Evolutionary conservation across 1,139 yeast genomes (phyloP), one percentile per base, ranked within the genome.

Genomic region (Zygoascus hellenicus): DNA sequence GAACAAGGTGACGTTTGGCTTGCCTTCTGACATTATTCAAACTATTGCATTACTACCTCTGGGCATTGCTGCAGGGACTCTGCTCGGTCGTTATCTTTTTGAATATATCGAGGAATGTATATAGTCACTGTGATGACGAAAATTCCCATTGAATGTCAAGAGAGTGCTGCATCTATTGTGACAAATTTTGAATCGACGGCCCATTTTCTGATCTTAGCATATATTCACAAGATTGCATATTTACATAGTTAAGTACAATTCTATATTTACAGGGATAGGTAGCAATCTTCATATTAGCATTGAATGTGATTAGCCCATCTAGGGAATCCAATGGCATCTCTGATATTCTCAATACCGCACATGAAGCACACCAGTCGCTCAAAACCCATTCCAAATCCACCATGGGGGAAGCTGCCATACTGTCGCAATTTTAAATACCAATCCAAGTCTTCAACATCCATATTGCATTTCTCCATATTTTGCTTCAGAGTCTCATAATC

Each of bases 311-410:
- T 65, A 7, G 68, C 71, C 59, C 78, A 70, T 56, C 88, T 69
- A 2, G 96, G 92, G 63, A 92, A 90, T 1, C 96, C 87, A 33
- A 87, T 80, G 2, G 87, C 85, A 58, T 94, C 99, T 57, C 86
- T 76, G 41, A 94, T 77, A 60, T 86, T 88, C 39, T 86, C 95
- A 30, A 74, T 65, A 2, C 83, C 92, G 6, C 79, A 71, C 47
- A 88, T 68, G 57, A 82, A 90, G 41, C 85, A 80, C 14, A 94
- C 66, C 37, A 92, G 67, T 51, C 99, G 71, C 63, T 94, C 98
- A 58, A 90, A 81, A 0, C 99, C 99, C 72, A 94, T 72, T 0
- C 99, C 99, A 66, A 85, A 94, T 0, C 99, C 99, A 40, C 98
- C 98, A 62, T 90, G 97, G 0, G 97, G 96, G 32, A 83, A 82